These are phyloP conservation scores for Volvox africanus DNA, from an alignment of 139 green algal genomes.

Conservation along the genomic window DNA sequence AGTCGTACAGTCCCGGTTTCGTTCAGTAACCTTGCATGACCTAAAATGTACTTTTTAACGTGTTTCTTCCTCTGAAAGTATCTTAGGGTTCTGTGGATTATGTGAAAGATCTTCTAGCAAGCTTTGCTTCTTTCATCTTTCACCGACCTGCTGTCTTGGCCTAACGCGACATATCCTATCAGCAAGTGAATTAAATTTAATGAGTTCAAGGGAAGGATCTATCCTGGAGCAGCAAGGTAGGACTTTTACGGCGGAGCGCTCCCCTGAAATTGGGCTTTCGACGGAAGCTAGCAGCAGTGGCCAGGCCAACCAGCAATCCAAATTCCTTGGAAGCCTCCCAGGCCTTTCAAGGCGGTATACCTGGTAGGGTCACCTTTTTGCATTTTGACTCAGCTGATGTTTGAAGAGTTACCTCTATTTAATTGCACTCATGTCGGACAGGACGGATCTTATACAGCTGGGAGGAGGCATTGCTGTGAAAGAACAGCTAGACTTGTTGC, in stretches of 20 bases:
- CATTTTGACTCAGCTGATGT: conserved; percentile 8
- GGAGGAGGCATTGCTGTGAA: conserved; percentile 1
- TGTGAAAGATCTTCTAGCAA: too few relatives aligned
- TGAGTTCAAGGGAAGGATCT: too few relatives aligned
- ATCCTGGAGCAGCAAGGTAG: too few relatives aligned
- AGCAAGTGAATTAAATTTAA: too few relatives aligned
- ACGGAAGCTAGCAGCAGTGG: conserved; percentile 3
- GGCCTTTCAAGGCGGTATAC: not conserved
- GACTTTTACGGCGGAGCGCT: too few relatives aligned
- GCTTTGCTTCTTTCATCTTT: too few relatives aligned
- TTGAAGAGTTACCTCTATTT: not conserved
- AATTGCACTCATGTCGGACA: not conserved
- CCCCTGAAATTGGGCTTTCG: too few relatives aligned
- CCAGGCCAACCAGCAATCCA: not conserved
- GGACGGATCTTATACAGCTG: conserved; percentile 24
- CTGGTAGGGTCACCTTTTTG: not conserved
- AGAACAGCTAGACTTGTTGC: conserved; percentile 33
- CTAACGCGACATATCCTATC: too few relatives aligned
- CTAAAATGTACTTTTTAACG: not conserved
- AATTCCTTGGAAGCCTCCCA: not conserved
- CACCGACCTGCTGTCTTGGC: too few relatives aligned
- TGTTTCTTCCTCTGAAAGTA: not conserved
- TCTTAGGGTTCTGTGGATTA: too few relatives aligned
- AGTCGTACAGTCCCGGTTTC: too few relatives aligned
- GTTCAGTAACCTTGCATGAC: not conserved